Base-by-base conservation (phyloP, 2,329 filamentous ascomycete genomes). In the Diaporthe ampelina region DNA sequence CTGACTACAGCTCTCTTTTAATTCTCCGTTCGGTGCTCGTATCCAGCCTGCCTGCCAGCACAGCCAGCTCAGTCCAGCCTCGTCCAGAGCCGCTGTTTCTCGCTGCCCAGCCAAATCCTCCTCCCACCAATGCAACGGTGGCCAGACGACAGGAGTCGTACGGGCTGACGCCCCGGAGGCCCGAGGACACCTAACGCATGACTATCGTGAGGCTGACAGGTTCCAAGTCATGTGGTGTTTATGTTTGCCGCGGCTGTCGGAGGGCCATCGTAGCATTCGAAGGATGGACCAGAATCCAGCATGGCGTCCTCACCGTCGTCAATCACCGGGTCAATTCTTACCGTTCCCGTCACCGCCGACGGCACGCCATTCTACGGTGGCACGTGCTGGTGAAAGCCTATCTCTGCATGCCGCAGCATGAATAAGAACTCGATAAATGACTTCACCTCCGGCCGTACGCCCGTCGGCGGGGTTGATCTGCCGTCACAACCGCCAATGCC, bases 371-470 rank as follows among this genome's bases (percentile, higher is more conserved):
- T 40, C 63, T 19, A 54, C 13, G 26, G 32, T 67, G 45, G 63
- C 63, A 67, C 61, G 61, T 67, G 61, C 61, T 67, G 61, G 13
- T 40, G 13, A 52, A 37, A 50, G 61, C 10, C 61, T 48, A 67
- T 67, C 61, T 67, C 61, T 67, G 43, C 24, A 67, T 1, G 7
- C 3, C 24, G 45, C 15, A 10, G 45, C 63, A 67, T 26, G 29
- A 37, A 37, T n/a, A 37, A 37, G 45, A 37, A 19, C 0, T 40
- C 32, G 32, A 68, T 26, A 40, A 40, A 68, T 68, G 48, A 68
- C 63, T 67, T 67, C 45, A 67, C 45, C 8, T 52, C 32, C 29
- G 63, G 21, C 26, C 11, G 26, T 13, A 37, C 45, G 21, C 45
- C 63, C 48, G 63, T 21, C 63, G 63, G 63, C 32, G 37, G 13